Evolutionary conservation across 2,329 filamentous ascomycete genomes (phyloP).

Genomic region (Verticillium isaacii): DNA sequence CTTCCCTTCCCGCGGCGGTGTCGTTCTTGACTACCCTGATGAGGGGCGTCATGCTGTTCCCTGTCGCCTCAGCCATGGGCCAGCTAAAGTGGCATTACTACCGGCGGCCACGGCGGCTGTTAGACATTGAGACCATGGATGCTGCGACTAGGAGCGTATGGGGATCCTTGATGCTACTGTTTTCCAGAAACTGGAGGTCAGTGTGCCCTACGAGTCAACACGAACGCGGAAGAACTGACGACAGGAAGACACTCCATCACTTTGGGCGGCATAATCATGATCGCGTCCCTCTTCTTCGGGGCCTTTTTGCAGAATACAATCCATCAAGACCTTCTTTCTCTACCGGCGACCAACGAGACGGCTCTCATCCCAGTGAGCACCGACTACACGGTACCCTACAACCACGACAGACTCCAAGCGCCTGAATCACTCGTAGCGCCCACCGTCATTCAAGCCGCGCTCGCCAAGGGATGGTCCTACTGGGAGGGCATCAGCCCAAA

Average conservation of each 20-base stretch:
- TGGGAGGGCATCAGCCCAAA: not conserved
- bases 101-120: not conserved
- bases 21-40: constrained; percentile 1
- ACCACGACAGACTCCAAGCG: no score
- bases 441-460: not conserved
- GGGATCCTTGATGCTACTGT: not conserved
- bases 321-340: not conserved
- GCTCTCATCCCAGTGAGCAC: not conserved
- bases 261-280: not conserved
- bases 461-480: not conserved
- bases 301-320: constrained; percentile 1
- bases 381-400: not conserved
- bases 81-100: constrained; percentile 1
- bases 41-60: not conserved
- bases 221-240: not conserved
- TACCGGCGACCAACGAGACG: not conserved
- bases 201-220: no score
- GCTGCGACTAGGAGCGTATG: not conserved
- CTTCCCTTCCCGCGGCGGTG: not conserved
- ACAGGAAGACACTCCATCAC: not conserved
- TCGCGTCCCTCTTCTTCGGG: not conserved
- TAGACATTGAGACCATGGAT: not conserved
- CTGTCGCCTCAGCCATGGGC: constrained; percentile 1
- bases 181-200: not conserved
- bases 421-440: not conserved